A percentile compares a stretch with the other conserved stretches of the same genome.
Conservation (phyloP, 2,329 filamentous ascomycete genomes). For the Aspergillus neotritici region DNA sequence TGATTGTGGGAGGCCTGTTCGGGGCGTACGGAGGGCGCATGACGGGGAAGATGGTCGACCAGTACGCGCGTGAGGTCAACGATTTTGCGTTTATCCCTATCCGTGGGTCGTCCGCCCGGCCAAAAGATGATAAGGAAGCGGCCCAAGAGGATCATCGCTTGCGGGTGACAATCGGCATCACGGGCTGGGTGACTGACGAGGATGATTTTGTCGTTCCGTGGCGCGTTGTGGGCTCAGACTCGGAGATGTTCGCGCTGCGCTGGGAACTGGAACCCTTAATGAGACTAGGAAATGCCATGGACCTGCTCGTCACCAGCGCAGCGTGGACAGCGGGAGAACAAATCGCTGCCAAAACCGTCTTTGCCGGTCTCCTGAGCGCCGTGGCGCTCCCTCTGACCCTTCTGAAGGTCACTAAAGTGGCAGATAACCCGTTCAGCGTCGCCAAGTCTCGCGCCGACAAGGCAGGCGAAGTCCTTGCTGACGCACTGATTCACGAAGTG, state of each 20-base stretch:
- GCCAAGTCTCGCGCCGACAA: constrained; percentile 73
- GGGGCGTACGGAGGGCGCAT: constrained; percentile 85
- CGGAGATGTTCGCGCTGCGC: constrained; percentile 74
- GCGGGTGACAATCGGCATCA: constrained; percentile 75
- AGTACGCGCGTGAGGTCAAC: constrained; percentile 78
- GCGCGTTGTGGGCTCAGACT: constrained; percentile 65
- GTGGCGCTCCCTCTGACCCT: constrained; percentile 66
- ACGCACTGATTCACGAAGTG: constrained; percentile 73
- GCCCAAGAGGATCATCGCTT: constrained; percentile 58
- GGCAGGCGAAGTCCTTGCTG: constrained; percentile 71
- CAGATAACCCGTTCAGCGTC: constrained; percentile 78
- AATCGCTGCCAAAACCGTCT: constrained; percentile 66
- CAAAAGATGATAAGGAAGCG: constrained; percentile 39
- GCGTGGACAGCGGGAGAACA: constrained; percentile 76
- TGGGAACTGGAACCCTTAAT: constrained; percentile 76
- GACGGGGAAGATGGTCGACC: constrained; percentile 78
- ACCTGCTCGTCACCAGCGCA: constrained; percentile 68
- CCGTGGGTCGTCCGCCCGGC: constrained; percentile 47
- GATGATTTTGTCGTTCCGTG: constrained; percentile 72
- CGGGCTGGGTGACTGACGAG: constrained; percentile 70
- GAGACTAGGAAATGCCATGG: constrained; percentile 71
- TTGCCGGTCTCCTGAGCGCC: constrained; percentile 59
- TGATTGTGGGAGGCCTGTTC: constrained; percentile 78
- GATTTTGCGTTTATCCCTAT: constrained; percentile 84
- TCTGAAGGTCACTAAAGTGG: constrained; percentile 59